Base-by-base conservation (phyloP, 345 rosid species). In the Pelargonium nanum region DNA sequence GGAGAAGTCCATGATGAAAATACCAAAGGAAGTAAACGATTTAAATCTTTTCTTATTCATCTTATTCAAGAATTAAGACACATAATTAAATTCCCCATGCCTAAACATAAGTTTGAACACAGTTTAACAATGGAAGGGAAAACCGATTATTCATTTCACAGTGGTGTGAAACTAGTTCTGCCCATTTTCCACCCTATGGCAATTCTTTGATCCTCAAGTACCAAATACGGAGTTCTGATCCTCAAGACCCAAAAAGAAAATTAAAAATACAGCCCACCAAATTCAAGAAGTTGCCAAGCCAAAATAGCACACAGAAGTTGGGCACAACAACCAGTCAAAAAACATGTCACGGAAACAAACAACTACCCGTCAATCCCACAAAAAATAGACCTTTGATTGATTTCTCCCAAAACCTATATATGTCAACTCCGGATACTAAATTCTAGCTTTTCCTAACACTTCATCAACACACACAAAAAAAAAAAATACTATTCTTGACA, bases 1-100 rank as follows among this genome's bases (percentile, higher is more conserved):
- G 76, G 86, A 89, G 26, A 81, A 81, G 72, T 81, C 89, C 71
- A 77, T n/a, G 60, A 76, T 69, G 24, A 91, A 83, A 65, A 85
- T 85, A 50, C 82, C 83, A 0, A 78, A 60, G 51, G 86, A 81
- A 58, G 78, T 58, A 30, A 65, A 79, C 13, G 80, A 71, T 2
- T 76, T 82, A 15, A 77, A 69, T 19, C 89, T 88, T 60, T 69
- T 80, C 76, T 83, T 89, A 71, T 78, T 69, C 65, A 80, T n/a
- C n/a, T n/a, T n/a, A n/a, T n/a, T n/a, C n/a, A n/a, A n/a, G n/a
- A n/a, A n/a, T n/a, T n/a, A 22, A 65, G 66, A 70, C 40, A 74
- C 79, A 56, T 85, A 94, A 55, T 81, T 12, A 15, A 78, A 76
- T 63, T 62, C 75, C 40, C 86, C 88, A 4, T 72, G 75, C 53